These are phyloP conservation scores for Hypoxylon sp. DNA, from an alignment of 2,329 filamentous ascomycete species.

Conservation along the genomic window DNA sequence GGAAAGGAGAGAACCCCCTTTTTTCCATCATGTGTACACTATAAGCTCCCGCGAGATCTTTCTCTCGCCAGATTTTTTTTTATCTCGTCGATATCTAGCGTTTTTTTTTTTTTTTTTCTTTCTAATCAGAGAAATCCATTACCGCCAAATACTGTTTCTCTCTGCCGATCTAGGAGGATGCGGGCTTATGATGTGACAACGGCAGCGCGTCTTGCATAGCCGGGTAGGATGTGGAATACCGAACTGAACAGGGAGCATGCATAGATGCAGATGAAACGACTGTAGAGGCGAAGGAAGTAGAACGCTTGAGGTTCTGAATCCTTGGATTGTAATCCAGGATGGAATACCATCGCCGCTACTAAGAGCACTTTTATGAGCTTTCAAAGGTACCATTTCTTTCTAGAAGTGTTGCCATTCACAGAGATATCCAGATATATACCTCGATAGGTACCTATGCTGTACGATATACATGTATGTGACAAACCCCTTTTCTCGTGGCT, in stretches of 20 bases:
- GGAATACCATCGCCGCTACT: background rate
- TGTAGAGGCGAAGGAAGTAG: background rate
- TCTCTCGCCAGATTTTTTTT: background rate
- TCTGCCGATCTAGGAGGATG: background rate
- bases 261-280: conserved; percentile 4
- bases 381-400: no score
- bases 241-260: conserved; percentile 2
- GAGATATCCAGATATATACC: no score
- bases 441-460: no score
- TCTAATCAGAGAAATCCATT: background rate
- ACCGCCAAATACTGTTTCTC: conserved; percentile 1
- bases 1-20: background rate
- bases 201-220: conserved; percentile 14
- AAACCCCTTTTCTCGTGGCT: no score
- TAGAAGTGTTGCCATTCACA: no score
- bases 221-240: conserved; percentile 16
- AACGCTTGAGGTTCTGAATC: background rate
- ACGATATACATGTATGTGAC: no score
- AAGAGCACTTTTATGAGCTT: no score
- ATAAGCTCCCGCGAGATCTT: conserved; percentile 16
- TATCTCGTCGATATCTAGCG: conserved; percentile 12
- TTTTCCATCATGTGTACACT: conserved; percentile 15
- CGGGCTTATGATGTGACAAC: background rate
- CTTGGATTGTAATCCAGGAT: background rate
- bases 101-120: conserved; percentile 8